Percentiles rank a stretch among this genome's conserved stretches.
Conservation (phyloP, 371 early-diverging fungal species). For the Syncephalis fuscata region DNA sequence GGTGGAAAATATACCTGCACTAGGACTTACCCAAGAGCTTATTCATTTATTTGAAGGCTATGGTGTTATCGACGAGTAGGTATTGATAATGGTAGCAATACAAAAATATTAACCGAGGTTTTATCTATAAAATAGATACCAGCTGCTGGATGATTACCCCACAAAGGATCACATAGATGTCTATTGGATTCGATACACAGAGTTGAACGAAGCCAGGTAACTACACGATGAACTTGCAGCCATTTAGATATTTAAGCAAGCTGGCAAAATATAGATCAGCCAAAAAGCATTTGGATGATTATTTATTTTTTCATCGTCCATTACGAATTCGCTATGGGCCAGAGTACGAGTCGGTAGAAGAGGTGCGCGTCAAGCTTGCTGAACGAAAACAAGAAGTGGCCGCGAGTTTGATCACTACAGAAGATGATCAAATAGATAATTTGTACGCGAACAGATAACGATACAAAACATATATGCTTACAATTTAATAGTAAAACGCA, state of each 20-base stretch:
- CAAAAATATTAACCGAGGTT: background rate
- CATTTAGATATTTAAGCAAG: too few relatives aligned
- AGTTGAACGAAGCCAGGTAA: slow-evolving; percentile 12
- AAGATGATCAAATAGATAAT: too few relatives aligned
- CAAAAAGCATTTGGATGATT: slow-evolving; percentile 24
- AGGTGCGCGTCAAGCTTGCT: slow-evolving; percentile 21
- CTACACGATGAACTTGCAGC: too few relatives aligned
- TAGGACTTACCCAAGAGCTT: slow-evolving; percentile 16
- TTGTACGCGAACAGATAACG: too few relatives aligned
- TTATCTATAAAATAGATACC: slow-evolving; percentile 4
- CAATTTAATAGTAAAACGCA: too few relatives aligned
- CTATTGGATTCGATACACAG: slow-evolving; percentile 14
- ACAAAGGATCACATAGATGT: slow-evolving; percentile 17
- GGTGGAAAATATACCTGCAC: slow-evolving; percentile 23
- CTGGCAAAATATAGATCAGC: slow-evolving; percentile 10
- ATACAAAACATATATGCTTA: too few relatives aligned
- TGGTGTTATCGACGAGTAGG: slow-evolving; percentile 16
- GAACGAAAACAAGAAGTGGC: background rate
- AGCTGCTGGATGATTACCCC: slow-evolving; percentile 15
- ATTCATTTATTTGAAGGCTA: slow-evolving; percentile 11
- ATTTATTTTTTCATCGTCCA: slow-evolving; percentile 18
- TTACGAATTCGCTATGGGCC: slow-evolving; percentile 25
- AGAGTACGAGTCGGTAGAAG: slow-evolving; percentile 26
- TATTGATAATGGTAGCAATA: background rate
- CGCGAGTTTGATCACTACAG: too few relatives aligned